Evolutionary conservation across 1,284 basidiomycete genomes (phyloP), one percentile per base, ranked within the genome.

Genomic region (Meira nashicola): DNA sequence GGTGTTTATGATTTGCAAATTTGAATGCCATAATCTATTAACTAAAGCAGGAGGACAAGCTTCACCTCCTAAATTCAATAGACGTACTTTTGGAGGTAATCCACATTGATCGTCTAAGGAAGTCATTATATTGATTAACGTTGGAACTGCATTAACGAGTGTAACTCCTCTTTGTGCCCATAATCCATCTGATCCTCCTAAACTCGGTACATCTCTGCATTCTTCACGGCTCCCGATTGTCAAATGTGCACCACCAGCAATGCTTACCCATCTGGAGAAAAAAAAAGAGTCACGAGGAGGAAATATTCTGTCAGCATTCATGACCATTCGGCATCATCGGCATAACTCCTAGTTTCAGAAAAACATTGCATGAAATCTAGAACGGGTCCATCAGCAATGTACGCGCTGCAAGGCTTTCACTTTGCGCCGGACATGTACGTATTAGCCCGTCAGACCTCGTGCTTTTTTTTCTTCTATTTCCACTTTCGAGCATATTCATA

Each of bases 1-100:
- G 0, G 76, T 76, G 53, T 78, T 78, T 63, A 73, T 67, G 39
- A 78, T 57, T 39, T 46, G 21, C 7, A 57, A 39, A 9, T 23
- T 25, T 3, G 40, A 39, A 6, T 48, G 33, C 41, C 52, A 55
- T 19, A 59, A 38, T 10, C 53, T 40, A 14, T 43, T 21, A 3
- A 59, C 57, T 0, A 59, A 41, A 14, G 57, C 49, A 11, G 53
- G 50, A 10, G 57, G 57, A 33, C 57, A 59, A n/a, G 57, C 57
- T 46, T 59, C 57, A 17, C 57, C 57, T 7, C 57, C 57, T 9
- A 59, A 46, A 17, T 59, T 59, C 28, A 59, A 17, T 17, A 59
- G 23, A n/a, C 57, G 52, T 38, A 59, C 25, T 33, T 15, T 46
- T 10, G 19, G 14, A 4, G 57, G 57, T n/a, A 59, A 47, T 15